Percentiles rank a stretch among this genome's conserved stretches.
phyloP scores from a whole-genome alignment of 345 rosid genomes.

The Eucalyptus curtisii region DNA sequence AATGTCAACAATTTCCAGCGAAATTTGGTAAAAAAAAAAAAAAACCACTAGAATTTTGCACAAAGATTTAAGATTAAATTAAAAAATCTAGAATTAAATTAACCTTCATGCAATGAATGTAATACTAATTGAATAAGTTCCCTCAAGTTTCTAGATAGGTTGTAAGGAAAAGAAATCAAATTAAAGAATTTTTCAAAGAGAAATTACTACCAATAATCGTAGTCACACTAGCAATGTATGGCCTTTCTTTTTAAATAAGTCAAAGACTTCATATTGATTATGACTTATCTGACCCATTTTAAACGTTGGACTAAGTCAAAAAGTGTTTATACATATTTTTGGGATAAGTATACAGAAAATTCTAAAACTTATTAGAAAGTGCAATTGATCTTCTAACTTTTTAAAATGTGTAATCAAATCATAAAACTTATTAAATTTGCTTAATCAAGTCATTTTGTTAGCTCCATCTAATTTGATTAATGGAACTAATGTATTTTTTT shows the following conservation, averaged over 20 bases:
- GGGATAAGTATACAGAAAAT: fast-evolving
- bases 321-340: neutral
- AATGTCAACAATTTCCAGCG: fast-evolving
- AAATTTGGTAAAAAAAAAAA: neutral
- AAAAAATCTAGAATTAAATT: neutral
- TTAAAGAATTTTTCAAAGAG: neutral
- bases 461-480: neutral
- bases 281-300: neutral
- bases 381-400: no score
- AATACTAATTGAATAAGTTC: neutral
- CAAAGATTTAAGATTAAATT: neutral
- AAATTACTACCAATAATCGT: neutral
- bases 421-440: no score
- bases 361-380: no score
- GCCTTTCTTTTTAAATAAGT: neutral
- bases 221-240: neutral
- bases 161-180: neutral
- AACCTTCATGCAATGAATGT: neutral
- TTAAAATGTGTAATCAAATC: no score
- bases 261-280: neutral
- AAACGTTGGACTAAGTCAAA: neutral
- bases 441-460: neutral
- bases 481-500: neutral
- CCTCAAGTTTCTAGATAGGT: neutral
- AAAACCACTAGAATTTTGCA: neutral